Base-by-base conservation (phyloP, 345 rosid genomes). In the Salix viminalis region DNA sequence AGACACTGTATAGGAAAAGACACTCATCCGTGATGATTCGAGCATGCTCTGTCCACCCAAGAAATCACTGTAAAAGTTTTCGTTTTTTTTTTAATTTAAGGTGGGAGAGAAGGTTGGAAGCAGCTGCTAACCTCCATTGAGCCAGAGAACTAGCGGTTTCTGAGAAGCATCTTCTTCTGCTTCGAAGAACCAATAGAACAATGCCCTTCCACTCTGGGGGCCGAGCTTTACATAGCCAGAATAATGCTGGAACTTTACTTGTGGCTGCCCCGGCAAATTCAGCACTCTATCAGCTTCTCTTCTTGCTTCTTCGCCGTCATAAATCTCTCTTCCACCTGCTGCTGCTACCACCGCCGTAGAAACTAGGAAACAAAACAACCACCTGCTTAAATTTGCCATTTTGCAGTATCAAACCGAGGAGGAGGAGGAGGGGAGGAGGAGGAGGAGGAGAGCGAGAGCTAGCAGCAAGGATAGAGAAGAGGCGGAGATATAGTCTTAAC, bases 131-230 rank as follows among this genome's bases (percentile, higher is more conserved):
- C 94, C 94, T 86, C 92, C 92, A 72, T 90, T 87, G 83, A 91
- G 96, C 96, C 94, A 91, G 21, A 91, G 88, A 52, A 91, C 87
- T 1, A 91, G 89, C 72, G 96, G 94, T 26, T 84, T 88, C 16
- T 6, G 56, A 24, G 88, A 67, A 0, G 79, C 71, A 44, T 50
- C 79, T 2, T 69, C 48, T 67, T 85, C 85, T 0, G 92, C 89
- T 85, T 90, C 91, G 36, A 91, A 91, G 82, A 91, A 90, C 94
- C 92, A 90, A 67, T 91, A 90, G 83, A 89, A 91, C 50, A 91
- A 80, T 2, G 92, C 88, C 69, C 84, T 90, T 10, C 78, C 72
- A n/a, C 75, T 71, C 0, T 46, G 36, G 2, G 83, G 87, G 4
- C 76, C 82, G 34, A 85, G 83, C 12, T 79, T 76, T 64, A 91